Percentiles rank a stretch among this genome's conserved stretches.
Conservation (phyloP, 768 basidiomycete genomes). For the Gymnopilus dilepis region DNA sequence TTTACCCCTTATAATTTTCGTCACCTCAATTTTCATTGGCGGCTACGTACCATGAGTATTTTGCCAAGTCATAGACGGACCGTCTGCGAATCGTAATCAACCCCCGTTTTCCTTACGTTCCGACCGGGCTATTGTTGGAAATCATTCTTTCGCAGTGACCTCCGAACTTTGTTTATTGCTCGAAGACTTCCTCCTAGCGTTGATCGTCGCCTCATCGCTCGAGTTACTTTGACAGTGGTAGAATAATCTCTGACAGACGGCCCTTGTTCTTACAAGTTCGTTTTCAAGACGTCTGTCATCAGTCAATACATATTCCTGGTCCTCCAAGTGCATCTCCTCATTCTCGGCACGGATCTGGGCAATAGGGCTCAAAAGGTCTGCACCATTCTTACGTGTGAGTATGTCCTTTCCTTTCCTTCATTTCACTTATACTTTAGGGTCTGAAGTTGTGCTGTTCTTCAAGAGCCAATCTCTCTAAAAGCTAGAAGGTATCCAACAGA, state of each 20-base stretch:
- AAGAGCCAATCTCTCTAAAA: conserved; percentile 1
- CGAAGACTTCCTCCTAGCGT: background rate
- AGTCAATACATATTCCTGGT: too few relatives aligned
- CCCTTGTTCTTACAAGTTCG: background rate
- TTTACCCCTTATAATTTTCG: conserved; percentile 5
- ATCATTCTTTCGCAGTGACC: conserved; percentile 22
- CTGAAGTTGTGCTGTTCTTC: background rate
- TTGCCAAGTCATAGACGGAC: conserved; percentile 19
- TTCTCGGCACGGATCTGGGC: conserved; percentile 2
- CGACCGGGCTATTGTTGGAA: conserved; percentile 16
- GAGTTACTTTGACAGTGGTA: background rate
- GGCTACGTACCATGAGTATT: conserved; percentile 21
- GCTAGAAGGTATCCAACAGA: background rate
- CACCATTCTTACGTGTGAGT: conserved; percentile 6
- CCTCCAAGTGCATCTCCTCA: background rate
- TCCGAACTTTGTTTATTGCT: background rate
- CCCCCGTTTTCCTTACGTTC: conserved; percentile 25
- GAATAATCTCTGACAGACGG: background rate
- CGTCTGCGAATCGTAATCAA: conserved; percentile 24
- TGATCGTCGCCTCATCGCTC: background rate
- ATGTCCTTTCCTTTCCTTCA: background rate
- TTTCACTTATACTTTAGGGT: background rate
- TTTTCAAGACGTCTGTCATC: background rate
- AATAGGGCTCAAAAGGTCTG: background rate
- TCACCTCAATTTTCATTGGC: conserved; percentile 10